These are phyloP conservation scores for Nidula microcarpa DNA, from an alignment of 768 basidiomycete species.

Conservation along the genomic window DNA sequence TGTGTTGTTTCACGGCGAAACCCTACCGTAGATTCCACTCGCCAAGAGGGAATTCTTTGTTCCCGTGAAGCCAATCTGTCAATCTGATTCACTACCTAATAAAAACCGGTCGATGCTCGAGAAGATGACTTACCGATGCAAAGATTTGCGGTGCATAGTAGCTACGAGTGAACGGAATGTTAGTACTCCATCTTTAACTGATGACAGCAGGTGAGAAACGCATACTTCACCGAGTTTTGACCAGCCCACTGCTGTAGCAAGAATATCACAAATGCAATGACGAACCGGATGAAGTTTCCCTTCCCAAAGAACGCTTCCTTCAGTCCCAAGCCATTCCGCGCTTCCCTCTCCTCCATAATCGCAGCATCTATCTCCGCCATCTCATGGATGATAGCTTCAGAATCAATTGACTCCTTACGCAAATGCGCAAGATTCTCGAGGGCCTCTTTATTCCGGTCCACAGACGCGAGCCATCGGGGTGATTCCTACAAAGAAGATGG, in stretches of 20 bases:
- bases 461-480: conserved; percentile 72
- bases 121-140: conserved; percentile 44
- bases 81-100: too few relatives aligned
- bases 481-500: conserved; percentile 47
- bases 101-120: too few relatives aligned
- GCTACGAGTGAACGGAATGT: conserved; percentile 15
- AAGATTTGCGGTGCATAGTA: conserved; percentile 80
- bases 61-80: conserved; percentile 63
- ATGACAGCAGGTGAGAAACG: background rate
- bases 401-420: conserved; percentile 39
- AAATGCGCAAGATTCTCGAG: conserved; percentile 61
- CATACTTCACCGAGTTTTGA: conserved; percentile 71
- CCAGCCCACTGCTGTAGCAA: conserved; percentile 81
- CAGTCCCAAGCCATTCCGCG: conserved; percentile 59
- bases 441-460: conserved; percentile 52
- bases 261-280: conserved; percentile 82
- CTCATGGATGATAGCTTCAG: conserved; percentile 50
- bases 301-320: conserved; percentile 77
- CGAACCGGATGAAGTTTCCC: conserved; percentile 79
- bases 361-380: conserved; percentile 82
- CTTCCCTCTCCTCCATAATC: conserved; percentile 67
- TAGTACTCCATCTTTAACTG: too few relatives aligned
- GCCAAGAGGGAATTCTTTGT: conserved; percentile 62
- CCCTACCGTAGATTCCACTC: conserved; percentile 59
- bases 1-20: background rate